phyloP scores from a whole-genome alignment of 495 filamentous ascomycete genomes.

The Talaromyces ruber region DNA sequence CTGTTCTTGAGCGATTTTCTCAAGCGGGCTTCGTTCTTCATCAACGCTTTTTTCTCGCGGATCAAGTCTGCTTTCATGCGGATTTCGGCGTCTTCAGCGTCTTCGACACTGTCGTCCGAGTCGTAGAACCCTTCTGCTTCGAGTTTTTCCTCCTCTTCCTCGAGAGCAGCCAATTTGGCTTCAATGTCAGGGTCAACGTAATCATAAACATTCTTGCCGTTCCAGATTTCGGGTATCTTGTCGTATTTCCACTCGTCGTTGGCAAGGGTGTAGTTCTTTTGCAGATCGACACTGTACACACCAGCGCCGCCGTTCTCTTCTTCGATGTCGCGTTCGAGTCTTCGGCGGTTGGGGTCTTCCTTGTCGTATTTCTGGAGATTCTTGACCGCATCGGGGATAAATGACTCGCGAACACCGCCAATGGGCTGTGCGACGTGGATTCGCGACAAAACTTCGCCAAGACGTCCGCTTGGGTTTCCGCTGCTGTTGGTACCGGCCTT shows the following conservation, averaged over 20 bases:
- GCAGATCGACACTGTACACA: slow-evolving; percentile 88
- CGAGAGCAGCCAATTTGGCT: slow-evolving; percentile 76
- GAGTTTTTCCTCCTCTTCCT: slow-evolving; percentile 89
- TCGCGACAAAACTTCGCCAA: slow-evolving; percentile 81
- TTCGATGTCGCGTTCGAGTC: slow-evolving; percentile 78
- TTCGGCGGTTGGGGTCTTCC: slow-evolving; percentile 70
- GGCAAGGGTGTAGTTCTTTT: slow-evolving; percentile 75
- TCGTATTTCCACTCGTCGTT: slow-evolving; percentile 91
- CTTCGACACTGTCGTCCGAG: slow-evolving; percentile 56
- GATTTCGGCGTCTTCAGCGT: slow-evolving; percentile 77
- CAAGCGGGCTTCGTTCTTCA: slow-evolving; percentile 86
- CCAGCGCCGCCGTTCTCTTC: slow-evolving; percentile 89
- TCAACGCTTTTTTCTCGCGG: slow-evolving; percentile 78
- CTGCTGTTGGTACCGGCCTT: slow-evolving; percentile 73
- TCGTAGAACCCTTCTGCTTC: slow-evolving; percentile 81
- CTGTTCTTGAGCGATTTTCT: slow-evolving; percentile 94
- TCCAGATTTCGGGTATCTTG: slow-evolving; percentile 84
- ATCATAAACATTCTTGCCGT: slow-evolving; percentile 95
- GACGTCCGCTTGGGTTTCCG: slow-evolving; percentile 62
- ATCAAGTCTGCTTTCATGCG: slow-evolving; percentile 90
- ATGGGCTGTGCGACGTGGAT: slow-evolving; percentile 95
- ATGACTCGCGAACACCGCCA: slow-evolving; percentile 69
- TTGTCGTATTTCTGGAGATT: slow-evolving; percentile 79
- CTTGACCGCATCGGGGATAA: slow-evolving; percentile 81
- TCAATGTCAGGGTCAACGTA: slow-evolving; percentile 97